Evolutionary conservation across 257 asterid genomes (phyloP).

Genomic region (Primulina tabacum): DNA sequence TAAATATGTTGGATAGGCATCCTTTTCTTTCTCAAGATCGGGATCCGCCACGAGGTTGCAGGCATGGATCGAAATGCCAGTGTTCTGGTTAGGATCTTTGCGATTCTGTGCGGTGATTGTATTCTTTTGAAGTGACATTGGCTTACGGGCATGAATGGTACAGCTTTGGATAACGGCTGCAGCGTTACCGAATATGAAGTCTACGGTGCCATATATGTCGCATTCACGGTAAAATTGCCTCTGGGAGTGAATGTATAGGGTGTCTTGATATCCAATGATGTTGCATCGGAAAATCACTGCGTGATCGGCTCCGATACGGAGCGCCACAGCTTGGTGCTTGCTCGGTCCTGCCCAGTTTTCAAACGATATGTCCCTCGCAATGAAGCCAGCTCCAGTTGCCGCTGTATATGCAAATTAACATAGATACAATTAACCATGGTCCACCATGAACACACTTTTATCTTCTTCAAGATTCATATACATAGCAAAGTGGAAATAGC

Average conservation of each 20-base stretch:
- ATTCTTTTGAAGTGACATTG: not conserved
- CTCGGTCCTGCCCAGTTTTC: not conserved
- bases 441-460: too few relatives aligned
- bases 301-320: not conserved
- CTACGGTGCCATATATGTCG: not conserved
- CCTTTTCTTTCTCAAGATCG: conserved; percentile 7
- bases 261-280: not conserved
- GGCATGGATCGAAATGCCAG: not conserved
- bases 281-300: not conserved
- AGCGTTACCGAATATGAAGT: not conserved
- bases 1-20: not conserved
- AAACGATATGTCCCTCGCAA: not conserved
- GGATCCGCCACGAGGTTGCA: not conserved
- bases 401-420: not conserved
- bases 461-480: too few relatives aligned
- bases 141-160: not conserved
- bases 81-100: not conserved
- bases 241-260: not conserved
- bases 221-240: not conserved
- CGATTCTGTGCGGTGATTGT: not conserved
- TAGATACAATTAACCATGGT: too few relatives aligned
- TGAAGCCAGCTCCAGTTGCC: not conserved
- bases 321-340: conserved; percentile 1
- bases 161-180: not conserved
- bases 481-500: too few relatives aligned